Base-by-base conservation (phyloP, 2,329 filamentous ascomycete species). In the Nectriaceae sp. region DNA sequence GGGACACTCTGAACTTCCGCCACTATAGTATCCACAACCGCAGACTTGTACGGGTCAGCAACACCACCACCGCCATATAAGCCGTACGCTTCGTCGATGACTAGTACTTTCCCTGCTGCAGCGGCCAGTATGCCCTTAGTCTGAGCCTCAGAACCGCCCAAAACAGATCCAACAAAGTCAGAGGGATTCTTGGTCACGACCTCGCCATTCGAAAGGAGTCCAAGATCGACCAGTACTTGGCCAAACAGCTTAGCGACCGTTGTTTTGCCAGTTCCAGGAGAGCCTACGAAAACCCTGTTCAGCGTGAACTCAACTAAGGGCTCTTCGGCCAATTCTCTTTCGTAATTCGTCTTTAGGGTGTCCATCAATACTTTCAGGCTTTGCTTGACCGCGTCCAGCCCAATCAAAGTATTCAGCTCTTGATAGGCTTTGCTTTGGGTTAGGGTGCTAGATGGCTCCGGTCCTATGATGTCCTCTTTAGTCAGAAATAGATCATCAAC, bases 71-170 rank as follows among this genome's bases (percentile, higher is more conserved):
- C 74, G 2, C 69, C 66, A 39, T 75, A 79, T 0, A 93, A 73
- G 26, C 83, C 82, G 54, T 93, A 92, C 0, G 88, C 88, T 61
- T 94, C 89, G 52, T 93, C 89, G 3, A 93, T 90, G 13, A 93
- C 80, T 0, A 93, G 75, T 0, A 92, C 87, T 54, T 92, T 93
- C 0, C 89, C 89, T 0, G 78, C 54, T 0, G 85, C 83, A 0
- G 83, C 70, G 0, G 79, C 81, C 0, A 93, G 73, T 5, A 92
- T 90, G 0, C 74, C 84, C 55, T 89, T 92, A 0, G 88, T 92
- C 26, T 84, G 82, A 2, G 77, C 72, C 63, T 93, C 88, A 0
- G 88, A 91, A 2, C 77, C 71, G 0, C 89, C 89, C 0, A 93
- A 52, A 0, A 62, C 72, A 8, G 66, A 68, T 0, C 87, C 87